Evolutionary conservation across 2,329 filamentous ascomycete species (phyloP), one percentile per base, ranked within the genome.

Genomic region (Sarocladium strictum): DNA sequence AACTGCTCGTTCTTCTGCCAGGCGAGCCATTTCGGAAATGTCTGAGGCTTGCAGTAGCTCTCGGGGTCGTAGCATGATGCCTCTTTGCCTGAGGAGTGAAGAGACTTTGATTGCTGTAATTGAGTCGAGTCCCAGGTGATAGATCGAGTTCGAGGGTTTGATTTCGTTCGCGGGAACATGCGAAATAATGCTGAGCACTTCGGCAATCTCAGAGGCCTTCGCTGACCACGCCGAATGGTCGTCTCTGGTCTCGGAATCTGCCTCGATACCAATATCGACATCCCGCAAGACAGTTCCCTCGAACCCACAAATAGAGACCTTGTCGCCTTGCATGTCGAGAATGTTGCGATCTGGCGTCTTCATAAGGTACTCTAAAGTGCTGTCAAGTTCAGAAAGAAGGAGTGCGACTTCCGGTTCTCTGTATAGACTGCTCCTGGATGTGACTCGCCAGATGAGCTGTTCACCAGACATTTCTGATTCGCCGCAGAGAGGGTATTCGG

Each of bases 51-150:
- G 81, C 2, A 95, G 71, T 62, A 96, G 81, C 37, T 89, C 81
- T 40, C 87, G 85, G 2, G 93, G 87, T 32, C 78, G 77, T 1
- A 96, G 67, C 12, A 72, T 68, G 7, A 96, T 69, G 0, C 76
- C 80, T 40, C 76, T 70, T 60, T 81, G 87, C 40, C 82, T 84
- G 3, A 97, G 72, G 7, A 91, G 73, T 0, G 86, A 80, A 9
- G 85, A 83, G 3, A 91, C 84, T 63, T 94, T 95, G 72, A 97
- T 94, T 1, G 90, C 87, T 59, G 86, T 93, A 67, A 97, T 96
- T 0, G 92, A 97, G 66, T 97, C 92, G 1, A 97, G 80, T 0
- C 92, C 92, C 1, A 97, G 77, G 58, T 94, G 85, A 67, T 94
- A 96, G 12, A 96, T 80, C 0, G 80, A 89, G 52, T 84, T 80